Percentiles rank a stretch among this genome's conserved stretches.
Conservation (phyloP, 1,139 yeast species). For the Scheffersomyces lignicola region DNA sequence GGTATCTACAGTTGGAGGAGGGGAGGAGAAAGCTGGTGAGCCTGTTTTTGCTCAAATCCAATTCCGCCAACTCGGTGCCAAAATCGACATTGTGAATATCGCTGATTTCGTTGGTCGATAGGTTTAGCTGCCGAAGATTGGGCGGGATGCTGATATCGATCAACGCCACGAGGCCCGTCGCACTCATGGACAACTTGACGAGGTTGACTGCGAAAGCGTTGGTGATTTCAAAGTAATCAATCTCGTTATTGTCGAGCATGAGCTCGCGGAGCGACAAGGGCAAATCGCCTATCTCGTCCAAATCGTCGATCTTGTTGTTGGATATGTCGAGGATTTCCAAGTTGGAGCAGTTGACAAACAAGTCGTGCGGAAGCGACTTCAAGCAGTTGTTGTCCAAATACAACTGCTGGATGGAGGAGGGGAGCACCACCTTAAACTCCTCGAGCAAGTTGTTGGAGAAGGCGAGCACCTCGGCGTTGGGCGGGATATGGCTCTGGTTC, state of each 20-base stretch:
- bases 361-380: conserved; percentile 14
- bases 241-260: conserved; percentile 22
- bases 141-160: conserved; percentile 18
- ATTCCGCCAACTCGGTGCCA: conserved; percentile 11
- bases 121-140: conserved; percentile 15
- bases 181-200: conserved; percentile 19
- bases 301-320: conserved; percentile 22
- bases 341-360: conserved; percentile 13
- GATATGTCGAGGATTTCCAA: conserved; percentile 17
- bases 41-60: conserved; percentile 17
- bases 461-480: conserved; percentile 15
- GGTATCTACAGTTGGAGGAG: conserved; percentile 7
- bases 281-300: conserved; percentile 24
- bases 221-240: conserved; percentile 21
- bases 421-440: conserved; percentile 15
- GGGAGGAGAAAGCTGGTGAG: conserved; percentile 12
- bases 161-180: conserved; percentile 22
- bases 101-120: conserved; percentile 21
- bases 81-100: conserved; percentile 15
- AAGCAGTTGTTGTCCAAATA: conserved; percentile 18
- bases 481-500: conserved; percentile 15
- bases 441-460: conserved; percentile 17
- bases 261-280: conserved; percentile 19
- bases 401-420: conserved; percentile 15
- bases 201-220: conserved; percentile 20